Conservation (phyloP, 306 rosid species). For the Aeschynomene evenia region DNA sequence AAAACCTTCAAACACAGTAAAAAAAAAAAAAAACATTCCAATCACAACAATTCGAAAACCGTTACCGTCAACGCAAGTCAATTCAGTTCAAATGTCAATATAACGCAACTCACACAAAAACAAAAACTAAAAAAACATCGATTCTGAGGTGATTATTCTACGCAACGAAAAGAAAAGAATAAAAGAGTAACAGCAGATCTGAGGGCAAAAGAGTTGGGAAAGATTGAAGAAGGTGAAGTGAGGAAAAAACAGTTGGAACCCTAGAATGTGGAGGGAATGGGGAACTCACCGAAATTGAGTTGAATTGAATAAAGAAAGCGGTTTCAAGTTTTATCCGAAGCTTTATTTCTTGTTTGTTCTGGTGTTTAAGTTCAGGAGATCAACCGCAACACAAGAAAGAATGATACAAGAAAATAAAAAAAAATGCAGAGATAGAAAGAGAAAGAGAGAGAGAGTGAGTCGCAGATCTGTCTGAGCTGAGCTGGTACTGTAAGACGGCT, state of each 20-base stretch:
- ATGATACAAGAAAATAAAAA: background rate
- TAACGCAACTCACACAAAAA: background rate
- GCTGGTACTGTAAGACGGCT: conserved; percentile 39
- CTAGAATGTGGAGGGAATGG: conserved; percentile 23
- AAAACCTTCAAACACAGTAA: conserved; percentile 12
- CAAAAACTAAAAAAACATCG: conserved; percentile 3
- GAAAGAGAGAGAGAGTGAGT: conserved; percentile 24
- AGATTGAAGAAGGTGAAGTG: background rate
- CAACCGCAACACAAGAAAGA: conserved; percentile 15
- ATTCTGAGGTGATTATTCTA: background rate
- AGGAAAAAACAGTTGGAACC: conserved; percentile 29
- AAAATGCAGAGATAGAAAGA: background rate
- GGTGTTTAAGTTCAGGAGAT: conserved; percentile 22
- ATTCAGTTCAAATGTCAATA: conserved; percentile 8
- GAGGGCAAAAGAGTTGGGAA: conserved; percentile 3
- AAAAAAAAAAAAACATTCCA: background rate
- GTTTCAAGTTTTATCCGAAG: conserved; percentile 37
- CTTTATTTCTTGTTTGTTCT: conserved; percentile 5
- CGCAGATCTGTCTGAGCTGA: conserved; percentile 40
- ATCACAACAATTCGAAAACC: background rate
- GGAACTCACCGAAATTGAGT: conserved; percentile 38
- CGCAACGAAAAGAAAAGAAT: background rate
- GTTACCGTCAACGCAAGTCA: background rate
- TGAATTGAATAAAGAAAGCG: conserved; percentile 21
- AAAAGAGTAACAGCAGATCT: conserved; percentile 46